Base-by-base conservation (phyloP, 352 stramenopile genomes). In the Phytophthora syringae region DNA sequence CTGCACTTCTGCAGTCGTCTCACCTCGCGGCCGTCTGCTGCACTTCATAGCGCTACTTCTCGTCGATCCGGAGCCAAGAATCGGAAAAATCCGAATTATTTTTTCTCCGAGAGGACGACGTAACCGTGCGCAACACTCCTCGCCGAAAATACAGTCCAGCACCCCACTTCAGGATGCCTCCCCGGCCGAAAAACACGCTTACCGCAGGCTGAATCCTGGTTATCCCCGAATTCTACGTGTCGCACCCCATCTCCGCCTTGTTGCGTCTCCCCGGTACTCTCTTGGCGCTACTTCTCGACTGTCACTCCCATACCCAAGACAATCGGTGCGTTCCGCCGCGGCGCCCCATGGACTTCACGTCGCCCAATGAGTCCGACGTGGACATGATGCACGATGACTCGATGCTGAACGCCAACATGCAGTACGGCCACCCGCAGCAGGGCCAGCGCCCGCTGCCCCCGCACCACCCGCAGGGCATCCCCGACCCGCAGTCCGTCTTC, bases 351-450 rank as follows among this genome's bases (percentile, higher is more conserved):
- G 80, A 91, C 37, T 91, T 88, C 58, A 65, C 74, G 15, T 32
- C 72, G 25, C 64, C 78, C 3, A 79, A 78, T 39, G 82, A 91
- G 24, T 68, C 70, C 43, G 83, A 92, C 45, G 83, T 92, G 47
- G 79, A 92, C 52, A 92, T 92, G 83, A 90, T 92, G 77, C 79
- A 89, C 52, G 80, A 90, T 44, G 73, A 89, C 60, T 70, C 75
- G 36, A 72, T 90, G 70, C 67, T 92, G 2, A 67, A 68, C 47
- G 72, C 76, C 40, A 83, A 87, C 56, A 49, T 87, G 39, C 76
- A 84, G 51, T 88, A 84, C 50, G 67, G 68, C 49, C 60, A 75
- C 22, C 72, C 66, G n/a, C 63, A 72, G 5, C 63, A 72, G 22
- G 52, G 56, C 24, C 66, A 75, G 25, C 53, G 49, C 3, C 36